Base-by-base conservation (phyloP, 495 filamentous ascomycete genomes). In the Xylaria nigripes region DNA sequence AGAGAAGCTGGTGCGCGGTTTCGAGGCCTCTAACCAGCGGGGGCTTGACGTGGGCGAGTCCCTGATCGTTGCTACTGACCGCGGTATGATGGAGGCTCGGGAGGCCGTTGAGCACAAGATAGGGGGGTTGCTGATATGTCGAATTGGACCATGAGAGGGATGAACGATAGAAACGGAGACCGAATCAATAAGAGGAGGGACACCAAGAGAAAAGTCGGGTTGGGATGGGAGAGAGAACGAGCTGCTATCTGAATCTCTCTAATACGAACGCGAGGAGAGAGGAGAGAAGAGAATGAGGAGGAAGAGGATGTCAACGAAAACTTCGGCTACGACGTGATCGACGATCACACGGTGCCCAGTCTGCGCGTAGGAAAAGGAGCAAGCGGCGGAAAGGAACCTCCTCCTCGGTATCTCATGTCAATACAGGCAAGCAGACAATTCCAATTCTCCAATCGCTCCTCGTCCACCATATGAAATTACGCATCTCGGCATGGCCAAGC, bases 21-120 rank as follows among this genome's bases (percentile, higher is more conserved):
- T 82, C 51, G 71, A 78, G 30, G 74, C 77, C 6, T 77, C 79
- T 2, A 79, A 78, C 59, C 77, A 96, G 41, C 78, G 78, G 64
- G 89, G 89, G 4, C 58, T 97, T 61, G 84, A 77, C 27, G 76
- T 92, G 0, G 94, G 93, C 48, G 93, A 98, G 81, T 81, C 78
- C 64, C 62, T 97, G 61, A 91, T 90, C 67, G 59, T 97, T 50
- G 79, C 70, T 25, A 96, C 90, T 38, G 85, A 89, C 71, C 69
- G 70, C 48, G 93, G 93, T 9, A 77, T 96, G 16, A 60, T 96
- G 69, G 94, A 98, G 75, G 74, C 81, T 24, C 80, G 93, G 63
- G 89, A 97, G 70, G 93, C 89, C 60, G 74, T 94, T 55, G 85
- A 88, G 75, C 85, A 82, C 76, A 89, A 82, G 71, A 68, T 89